phyloP scores from a whole-genome alignment of 202 grass and related monocot species.

The Zoysia matrella region DNA sequence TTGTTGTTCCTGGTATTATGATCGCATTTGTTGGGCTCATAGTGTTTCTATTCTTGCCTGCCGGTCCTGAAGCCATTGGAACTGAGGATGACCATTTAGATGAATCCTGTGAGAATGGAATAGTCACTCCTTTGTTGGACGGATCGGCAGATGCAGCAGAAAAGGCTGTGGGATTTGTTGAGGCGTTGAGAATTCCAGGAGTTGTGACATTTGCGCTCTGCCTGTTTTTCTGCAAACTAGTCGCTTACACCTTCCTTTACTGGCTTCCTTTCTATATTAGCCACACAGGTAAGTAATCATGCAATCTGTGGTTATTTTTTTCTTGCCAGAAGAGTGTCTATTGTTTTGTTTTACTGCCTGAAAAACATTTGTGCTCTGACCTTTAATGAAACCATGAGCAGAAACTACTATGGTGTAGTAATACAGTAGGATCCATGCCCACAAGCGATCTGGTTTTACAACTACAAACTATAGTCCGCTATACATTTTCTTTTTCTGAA shows the following conservation, averaged over 20 bases:
- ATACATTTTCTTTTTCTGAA: background rate
- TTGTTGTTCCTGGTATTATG: slow-evolving; percentile 59
- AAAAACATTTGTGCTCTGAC: background rate
- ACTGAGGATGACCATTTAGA: slow-evolving; percentile 46
- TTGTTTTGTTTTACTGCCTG: background rate
- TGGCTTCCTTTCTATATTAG: slow-evolving; percentile 83
- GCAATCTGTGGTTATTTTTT: background rate
- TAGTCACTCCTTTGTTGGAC: slow-evolving; percentile 46
- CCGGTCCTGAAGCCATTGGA: slow-evolving; percentile 55
- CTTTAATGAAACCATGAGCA: background rate
- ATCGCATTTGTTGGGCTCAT: slow-evolving; percentile 55
- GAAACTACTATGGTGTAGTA: background rate
- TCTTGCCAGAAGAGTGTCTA: background rate
- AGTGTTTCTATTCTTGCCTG: slow-evolving; percentile 67
- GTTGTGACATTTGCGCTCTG: slow-evolving; percentile 72
- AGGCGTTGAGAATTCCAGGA: slow-evolving; percentile 74
- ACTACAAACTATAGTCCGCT: background rate
- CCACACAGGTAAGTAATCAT: slow-evolving; percentile 57
- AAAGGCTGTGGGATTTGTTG: slow-evolving; percentile 61
- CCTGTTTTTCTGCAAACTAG: slow-evolving; percentile 84
- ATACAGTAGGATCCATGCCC: background rate
- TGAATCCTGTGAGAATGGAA: slow-evolving; percentile 38
- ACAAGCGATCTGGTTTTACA: background rate
- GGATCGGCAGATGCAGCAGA: slow-evolving; percentile 38
- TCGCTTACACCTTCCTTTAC: slow-evolving; percentile 23